These are phyloP conservation scores for maize (Zea mays) DNA, from an alignment of 176 grass and related monocot species.

Conservation along the genomic window Zm-B73-REFERENCE-NAM-5.0 NC_050101.1:8464501-8465000, in stretches of 20 bases:
- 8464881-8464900: too few species aligned
- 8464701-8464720: neutral
- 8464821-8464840: too few species aligned
- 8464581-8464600: neutral
- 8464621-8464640: neutral
- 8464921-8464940: neutral
- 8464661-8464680: neutral
- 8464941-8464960: neutral
- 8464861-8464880: too few species aligned
- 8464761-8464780: too few species aligned
- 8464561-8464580: conserved; percentile 1
- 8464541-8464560: conserved; percentile 25
- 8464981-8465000: neutral
- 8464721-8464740: neutral
- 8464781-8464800: too few species aligned
- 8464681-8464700: neutral
- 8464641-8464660: neutral
- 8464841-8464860: too few species aligned
- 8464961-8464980: neutral
- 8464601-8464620: neutral
- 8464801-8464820: too few species aligned
- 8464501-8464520: conserved; percentile 4
- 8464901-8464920: neutral
- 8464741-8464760: too few species aligned
- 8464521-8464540: conserved; percentile 40